Base-by-base conservation (phyloP, 305 asterid genomes). In the Euphrasia arctica region DNA sequence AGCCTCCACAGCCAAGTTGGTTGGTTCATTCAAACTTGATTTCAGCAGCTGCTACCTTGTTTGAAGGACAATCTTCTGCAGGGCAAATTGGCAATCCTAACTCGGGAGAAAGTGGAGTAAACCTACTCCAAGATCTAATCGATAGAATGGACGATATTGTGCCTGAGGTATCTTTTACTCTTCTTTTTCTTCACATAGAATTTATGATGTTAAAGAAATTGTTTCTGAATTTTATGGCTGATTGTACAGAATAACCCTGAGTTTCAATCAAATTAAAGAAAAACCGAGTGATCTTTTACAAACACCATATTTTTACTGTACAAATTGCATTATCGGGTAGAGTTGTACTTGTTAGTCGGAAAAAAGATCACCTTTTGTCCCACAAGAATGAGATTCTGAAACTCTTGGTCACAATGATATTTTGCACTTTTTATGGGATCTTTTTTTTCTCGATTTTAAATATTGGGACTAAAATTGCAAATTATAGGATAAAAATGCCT, bases 1-100 rank as follows among this genome's bases (percentile, higher is more conserved):
- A 90, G 83, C 97, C 98, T 77, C 91, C 91, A 51, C 94, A 85
- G 78, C 95, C 97, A 1, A 79, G 74, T 59, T 92, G 97, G 98
- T 67, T 92, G 64, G 83, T 87, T 63, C 88, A 42, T 36, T 73
- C 93, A 15, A 84, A 84, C 71, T 79, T 92, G 66, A 75, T 84
- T 55, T 71, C 82, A 0, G 96, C 98, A 5, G 93, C 90, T 48
- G 86, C 91, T n/a, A 70, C 87, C 47, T 73, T 92, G 79, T 70
- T 80, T 60, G 54, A 69, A 50, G 93, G 84, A 36, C 91, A 87
- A 74, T 82, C 96, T 41, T 85, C 97, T 52, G 78, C 76, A 56
- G 81, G 34, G 58, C 80, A 77, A 70, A 55, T 31, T 3, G 86
- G 70, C 58, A 68, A 27, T 72, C 31, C 54, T 49, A 69, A 74